phyloP scores from a whole-genome alignment of 192 early-diverging fungal genomes.

The Irineochytrium annulatum region DNA sequence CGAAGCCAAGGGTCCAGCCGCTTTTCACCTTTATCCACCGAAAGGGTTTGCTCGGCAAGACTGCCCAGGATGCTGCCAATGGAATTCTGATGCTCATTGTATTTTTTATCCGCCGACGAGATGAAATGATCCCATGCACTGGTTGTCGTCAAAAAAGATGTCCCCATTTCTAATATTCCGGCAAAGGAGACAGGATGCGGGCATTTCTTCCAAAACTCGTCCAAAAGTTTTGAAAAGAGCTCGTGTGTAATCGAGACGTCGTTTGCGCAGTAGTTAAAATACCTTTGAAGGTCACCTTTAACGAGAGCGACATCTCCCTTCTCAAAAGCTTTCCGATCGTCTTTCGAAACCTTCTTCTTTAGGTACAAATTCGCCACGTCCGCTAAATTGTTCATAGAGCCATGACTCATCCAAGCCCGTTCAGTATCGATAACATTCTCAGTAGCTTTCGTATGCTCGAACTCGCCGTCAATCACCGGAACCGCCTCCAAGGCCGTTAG shows the following conservation, averaged over 20 bases:
- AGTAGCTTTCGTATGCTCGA: conserved; percentile 40
- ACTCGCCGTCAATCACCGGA: conserved; percentile 40
- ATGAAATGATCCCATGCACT: conserved; percentile 78
- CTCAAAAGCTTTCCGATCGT: conserved; percentile 28
- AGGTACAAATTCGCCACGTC: conserved; percentile 81
- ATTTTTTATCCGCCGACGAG: conserved; percentile 47
- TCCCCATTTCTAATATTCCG: conserved; percentile 85
- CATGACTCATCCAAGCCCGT: conserved; percentile 49
- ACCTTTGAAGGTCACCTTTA: conserved; percentile 53
- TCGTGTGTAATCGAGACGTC: conserved; percentile 76
- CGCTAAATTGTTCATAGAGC: conserved; percentile 70
- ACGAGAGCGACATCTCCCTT: conserved; percentile 31
- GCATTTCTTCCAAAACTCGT: conserved; percentile 71
- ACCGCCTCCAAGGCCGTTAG: neutral
- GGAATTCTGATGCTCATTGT: conserved; percentile 45
- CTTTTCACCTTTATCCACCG: conserved; percentile 21
- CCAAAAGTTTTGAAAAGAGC: conserved; percentile 67
- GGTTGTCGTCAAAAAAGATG: conserved; percentile 75
- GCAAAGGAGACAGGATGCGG: conserved; percentile 93
- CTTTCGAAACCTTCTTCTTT: conserved; percentile 38
- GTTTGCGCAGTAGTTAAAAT: conserved; percentile 81
- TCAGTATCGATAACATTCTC: conserved; percentile 14
- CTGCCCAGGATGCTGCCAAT: conserved; percentile 49
- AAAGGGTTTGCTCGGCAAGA: conserved; percentile 41
- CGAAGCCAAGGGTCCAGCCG: conserved; percentile 83